Base-by-base conservation (phyloP, 768 basidiomycete genomes). In the Lentinus brumalis region DNA sequence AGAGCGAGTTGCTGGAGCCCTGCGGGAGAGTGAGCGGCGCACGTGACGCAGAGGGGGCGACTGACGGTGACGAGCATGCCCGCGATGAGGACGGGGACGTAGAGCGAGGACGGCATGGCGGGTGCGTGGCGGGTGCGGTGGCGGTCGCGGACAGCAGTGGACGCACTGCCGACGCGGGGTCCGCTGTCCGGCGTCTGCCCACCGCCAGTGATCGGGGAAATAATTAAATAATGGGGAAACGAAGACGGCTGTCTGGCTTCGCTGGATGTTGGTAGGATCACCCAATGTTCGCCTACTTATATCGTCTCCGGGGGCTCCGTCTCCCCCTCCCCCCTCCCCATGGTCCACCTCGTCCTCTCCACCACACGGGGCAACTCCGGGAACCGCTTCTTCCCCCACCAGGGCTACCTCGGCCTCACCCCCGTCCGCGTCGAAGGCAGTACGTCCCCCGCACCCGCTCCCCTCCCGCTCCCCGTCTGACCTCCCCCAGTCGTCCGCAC, bases 31-130 rank as follows among this genome's bases (percentile, higher is more conserved):
- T 40, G 38, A 47, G 26, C 66, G 51, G 31, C 32, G 39, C 14
- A 30, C 21, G 4, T 3, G 57, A 15, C 21, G 38, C 41, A 7
- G 49, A 40, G 21, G 29, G 18, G 2, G 52, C 12, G n/a, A 73
- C 80, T 26, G 60, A 90, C 92, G 16, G 92, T 96, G 60, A 95
- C 75, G 70, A 98, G 91, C 96, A 97, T 97, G 50, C 96, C 95
- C 57, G 80, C 86, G 16, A 98, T 86, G 72, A 98, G 89, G 69
- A 90, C 69, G 35, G 91, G 91, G 56, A 93, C 78, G 72, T 81
- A 91, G 63, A 86, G 70, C 26, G 85, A 82, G 66, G 84, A 77
- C 21, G 89, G 81, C 91, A 92, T 93, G 51, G 69, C 66, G 47
- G 65, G 14, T 31, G 66, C 44, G 39, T 62, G 46, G 46, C 21